phyloP scores from a whole-genome alignment of 805 yeast genomes.

The Yamadazyma sp. region DNA sequence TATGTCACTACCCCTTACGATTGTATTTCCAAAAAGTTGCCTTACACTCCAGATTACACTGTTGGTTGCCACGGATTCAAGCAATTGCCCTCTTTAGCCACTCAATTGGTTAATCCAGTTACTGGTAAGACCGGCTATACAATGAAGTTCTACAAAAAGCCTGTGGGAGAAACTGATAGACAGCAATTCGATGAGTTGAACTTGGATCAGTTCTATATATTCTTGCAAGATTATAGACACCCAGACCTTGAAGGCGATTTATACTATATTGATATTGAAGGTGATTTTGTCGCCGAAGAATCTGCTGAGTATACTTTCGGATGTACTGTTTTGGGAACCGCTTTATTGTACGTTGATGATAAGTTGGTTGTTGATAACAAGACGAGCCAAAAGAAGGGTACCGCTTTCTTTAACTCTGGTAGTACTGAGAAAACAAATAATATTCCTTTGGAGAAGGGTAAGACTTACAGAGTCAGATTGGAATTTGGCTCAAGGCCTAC shows the following conservation, averaged over 20 bases:
- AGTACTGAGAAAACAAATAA: slow-evolving; percentile 50
- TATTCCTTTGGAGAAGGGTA: slow-evolving; percentile 42
- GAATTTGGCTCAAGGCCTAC: slow-evolving; percentile 45
- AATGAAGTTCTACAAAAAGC: slow-evolving; percentile 22
- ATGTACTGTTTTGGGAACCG: slow-evolving; percentile 53
- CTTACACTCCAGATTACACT: slow-evolving; percentile 23
- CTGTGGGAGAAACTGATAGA: slow-evolving; percentile 15
- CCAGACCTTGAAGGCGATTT: slow-evolving; percentile 19
- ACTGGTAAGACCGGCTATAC: slow-evolving; percentile 26
- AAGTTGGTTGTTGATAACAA: slow-evolving; percentile 55
- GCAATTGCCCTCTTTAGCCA: slow-evolving; percentile 28
- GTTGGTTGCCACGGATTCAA: slow-evolving; percentile 33
- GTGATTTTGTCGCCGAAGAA: slow-evolving; percentile 45
- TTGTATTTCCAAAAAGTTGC: slow-evolving; percentile 17
- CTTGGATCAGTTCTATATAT: slow-evolving; percentile 19
- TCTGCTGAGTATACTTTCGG: slow-evolving; percentile 54
- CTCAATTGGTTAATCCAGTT: slow-evolving; percentile 20
- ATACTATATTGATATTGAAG: slow-evolving; percentile 46
- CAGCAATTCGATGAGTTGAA: slow-evolving; percentile 22
- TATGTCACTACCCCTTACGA: slow-evolving; percentile 28
- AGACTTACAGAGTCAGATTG: slow-evolving; percentile 42
- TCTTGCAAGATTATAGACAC: slow-evolving; percentile 24
- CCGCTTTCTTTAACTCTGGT: slow-evolving; percentile 47
- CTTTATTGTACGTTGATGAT: slow-evolving; percentile 51
- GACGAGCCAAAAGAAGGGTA: slow-evolving; percentile 49